phyloP scores from a whole-genome alignment of 129 eudicot species.

The Centrapalus pauciflorus region DNA sequence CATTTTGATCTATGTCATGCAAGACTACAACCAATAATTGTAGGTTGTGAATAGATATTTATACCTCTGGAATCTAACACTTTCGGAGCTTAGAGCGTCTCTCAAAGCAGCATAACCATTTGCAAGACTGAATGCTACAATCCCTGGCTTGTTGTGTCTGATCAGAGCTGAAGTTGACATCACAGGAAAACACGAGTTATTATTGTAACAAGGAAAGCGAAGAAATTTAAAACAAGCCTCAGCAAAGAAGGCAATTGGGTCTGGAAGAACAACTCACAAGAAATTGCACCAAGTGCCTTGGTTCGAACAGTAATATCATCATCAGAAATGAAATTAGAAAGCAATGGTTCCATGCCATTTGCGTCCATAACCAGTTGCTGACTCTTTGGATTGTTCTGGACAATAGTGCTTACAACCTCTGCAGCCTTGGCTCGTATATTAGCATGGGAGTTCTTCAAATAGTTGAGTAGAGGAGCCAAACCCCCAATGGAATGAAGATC shows the following conservation, averaged over 20 bases:
- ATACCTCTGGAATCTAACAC: constrained; percentile 89
- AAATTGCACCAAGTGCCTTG: constrained; percentile 86
- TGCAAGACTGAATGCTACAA: constrained; percentile 84
- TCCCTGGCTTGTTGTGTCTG: constrained; percentile 75
- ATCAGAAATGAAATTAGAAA: constrained; percentile 65
- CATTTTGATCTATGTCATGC: not conserved
- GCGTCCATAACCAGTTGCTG: constrained; percentile 98
- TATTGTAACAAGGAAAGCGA: not conserved
- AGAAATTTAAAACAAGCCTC: no score
- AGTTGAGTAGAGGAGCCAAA: constrained; percentile 65
- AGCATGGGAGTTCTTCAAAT: constrained; percentile 68
- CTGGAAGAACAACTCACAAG: constrained; percentile 54
- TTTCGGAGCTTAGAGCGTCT: constrained; percentile 81
- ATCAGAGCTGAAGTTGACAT: constrained; percentile 57
- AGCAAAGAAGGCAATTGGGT: no score
- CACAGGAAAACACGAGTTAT: not conserved
- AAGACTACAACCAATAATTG: not conserved
- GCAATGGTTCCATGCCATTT: constrained; percentile 77
- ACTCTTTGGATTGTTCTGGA: constrained; percentile 88
- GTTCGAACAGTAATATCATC: constrained; percentile 70
- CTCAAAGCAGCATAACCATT: constrained; percentile 57
- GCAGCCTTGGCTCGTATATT: constrained; percentile 91
- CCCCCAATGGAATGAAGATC: constrained; percentile 94
- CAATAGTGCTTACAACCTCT: constrained; percentile 82
- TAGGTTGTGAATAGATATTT: not conserved